phyloP scores from a whole-genome alignment of 805 yeast species.

The Candida ipomoeae region DNA sequence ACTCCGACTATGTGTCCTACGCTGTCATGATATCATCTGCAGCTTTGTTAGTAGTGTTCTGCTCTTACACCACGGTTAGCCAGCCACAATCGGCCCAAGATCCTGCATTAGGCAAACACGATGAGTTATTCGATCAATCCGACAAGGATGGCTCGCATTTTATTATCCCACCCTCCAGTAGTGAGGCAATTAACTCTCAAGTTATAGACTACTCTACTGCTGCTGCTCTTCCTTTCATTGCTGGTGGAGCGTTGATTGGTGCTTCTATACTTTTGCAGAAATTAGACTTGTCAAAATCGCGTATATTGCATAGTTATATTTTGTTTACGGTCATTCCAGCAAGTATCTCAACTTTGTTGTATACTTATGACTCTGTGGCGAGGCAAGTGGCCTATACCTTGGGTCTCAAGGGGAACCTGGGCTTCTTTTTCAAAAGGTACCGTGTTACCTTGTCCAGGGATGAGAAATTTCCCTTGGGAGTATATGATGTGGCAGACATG shows the following conservation, averaged over 20 bases:
- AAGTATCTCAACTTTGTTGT: constrained; percentile 20
- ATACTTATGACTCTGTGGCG: constrained; percentile 19
- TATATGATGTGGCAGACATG: constrained; percentile 19
- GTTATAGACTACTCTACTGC: constrained; percentile 25
- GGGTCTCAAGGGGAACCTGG: constrained; percentile 20
- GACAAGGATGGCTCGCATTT: constrained; percentile 21
- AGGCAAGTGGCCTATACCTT: constrained; percentile 26
- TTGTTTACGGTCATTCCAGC: constrained; percentile 26
- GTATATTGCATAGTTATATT: constrained; percentile 33
- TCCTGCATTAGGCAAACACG: constrained; percentile 17
- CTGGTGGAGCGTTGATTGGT: constrained; percentile 35
- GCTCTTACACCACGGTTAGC: constrained; percentile 19
- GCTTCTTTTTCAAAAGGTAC: constrained; percentile 32
- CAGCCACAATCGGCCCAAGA: constrained; percentile 24
- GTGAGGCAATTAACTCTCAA: constrained; percentile 6
- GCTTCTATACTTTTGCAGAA: constrained; percentile 35
- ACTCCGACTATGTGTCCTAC: background rate
- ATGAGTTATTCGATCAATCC: constrained; percentile 19
- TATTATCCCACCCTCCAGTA: constrained; percentile 9
- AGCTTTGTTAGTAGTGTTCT: constrained; percentile 22
- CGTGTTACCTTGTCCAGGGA: constrained; percentile 35
- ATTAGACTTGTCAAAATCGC: constrained; percentile 27
- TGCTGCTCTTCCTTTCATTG: constrained; percentile 41
- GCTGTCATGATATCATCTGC: constrained; percentile 17
- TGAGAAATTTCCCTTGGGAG: constrained; percentile 39